phyloP scores from a whole-genome alignment of 1,139 yeast species.

The Blastobotrys aristatus region DNA sequence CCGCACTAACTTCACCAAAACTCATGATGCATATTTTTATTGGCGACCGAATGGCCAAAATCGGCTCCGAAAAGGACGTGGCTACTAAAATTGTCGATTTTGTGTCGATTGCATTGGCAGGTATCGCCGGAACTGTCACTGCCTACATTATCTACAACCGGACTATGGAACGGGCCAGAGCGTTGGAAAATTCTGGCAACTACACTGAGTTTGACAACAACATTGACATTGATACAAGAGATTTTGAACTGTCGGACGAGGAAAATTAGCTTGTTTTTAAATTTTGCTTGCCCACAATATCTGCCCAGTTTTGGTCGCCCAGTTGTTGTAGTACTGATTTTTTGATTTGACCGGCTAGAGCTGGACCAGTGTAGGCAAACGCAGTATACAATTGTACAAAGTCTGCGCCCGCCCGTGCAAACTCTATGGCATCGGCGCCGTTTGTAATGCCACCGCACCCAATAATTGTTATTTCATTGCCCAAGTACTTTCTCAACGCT shows the following conservation, averaged over 20 bases:
- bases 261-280: constrained; percentile 8
- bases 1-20: constrained; percentile 75
- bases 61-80: constrained; percentile 53
- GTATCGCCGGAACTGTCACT: constrained; percentile 51
- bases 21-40: constrained; percentile 69
- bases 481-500: constrained; percentile 67
- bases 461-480: constrained; percentile 67
- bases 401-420: constrained; percentile 90
- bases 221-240: constrained; percentile 14
- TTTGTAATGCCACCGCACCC: constrained; percentile 92
- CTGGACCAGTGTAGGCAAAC: constrained; percentile 91
- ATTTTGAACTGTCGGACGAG: constrained; percentile 22
- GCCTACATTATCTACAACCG: constrained; percentile 68
- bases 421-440: constrained; percentile 86
- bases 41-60: constrained; percentile 67
- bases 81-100: constrained; percentile 56
- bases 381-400: constrained; percentile 83
- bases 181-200: constrained; percentile 21
- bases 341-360: constrained; percentile 70
- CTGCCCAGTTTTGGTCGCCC: constrained; percentile 75
- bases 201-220: constrained; percentile 18
- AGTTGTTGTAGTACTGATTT: constrained; percentile 67
- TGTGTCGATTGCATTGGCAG: constrained; percentile 57
- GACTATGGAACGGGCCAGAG: constrained; percentile 38
- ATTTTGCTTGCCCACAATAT: constrained; percentile 25